Base-by-base conservation (phyloP, 2,329 filamentous ascomycete species). In the Sordariomycetes sp. region DNA sequence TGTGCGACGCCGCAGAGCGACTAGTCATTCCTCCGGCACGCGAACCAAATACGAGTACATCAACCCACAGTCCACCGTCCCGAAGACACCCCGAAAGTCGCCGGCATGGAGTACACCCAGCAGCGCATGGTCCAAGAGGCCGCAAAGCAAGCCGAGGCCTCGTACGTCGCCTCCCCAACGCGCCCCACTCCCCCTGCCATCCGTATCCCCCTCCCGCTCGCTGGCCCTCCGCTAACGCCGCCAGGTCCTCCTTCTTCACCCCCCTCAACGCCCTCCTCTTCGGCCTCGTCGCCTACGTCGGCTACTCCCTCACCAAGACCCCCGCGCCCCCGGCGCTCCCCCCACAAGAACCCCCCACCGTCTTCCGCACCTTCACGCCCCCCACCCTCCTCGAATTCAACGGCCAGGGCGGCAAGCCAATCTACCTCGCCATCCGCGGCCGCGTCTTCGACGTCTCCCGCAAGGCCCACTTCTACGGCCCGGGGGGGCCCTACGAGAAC, bases 381-480 rank as follows among this genome's bases (percentile, higher is more conserved):
- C 84, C 75, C 50, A 89, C 89, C 3, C 83, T 99, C n/a, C 80
- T 90, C 34, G 87, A 89, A 35, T 92, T 85, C 78, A 91, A 92
- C 73, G 94, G 94, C 68, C 74, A 77, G 57, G 79, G 87, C 65
- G 79, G 78, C 65, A 76, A 74, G 63, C 89, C 89, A 54, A 89
- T 97, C 58, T 96, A 89, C 72, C 81, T 99, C 54, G 88, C 90
- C n/a, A 90, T 97, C 20, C 87, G 90, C 50, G 91, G 94, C 56
- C 84, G 84, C 55, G 86, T 97, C 61, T 97, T 96, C 69, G 94
- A 99, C 68, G 92, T 97, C 25, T 84, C 85, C 0, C 75, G 84
- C 15, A 92, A 94, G 25, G 82, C 86, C 66, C 91, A 95, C 75
- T 97, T 97, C 72, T 99, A 99, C 73, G 94, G 94, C 3, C 94